Base-by-base conservation (phyloP, 2,329 filamentous ascomycete species). In the Scopulariopsis brevicaulis region DNA sequence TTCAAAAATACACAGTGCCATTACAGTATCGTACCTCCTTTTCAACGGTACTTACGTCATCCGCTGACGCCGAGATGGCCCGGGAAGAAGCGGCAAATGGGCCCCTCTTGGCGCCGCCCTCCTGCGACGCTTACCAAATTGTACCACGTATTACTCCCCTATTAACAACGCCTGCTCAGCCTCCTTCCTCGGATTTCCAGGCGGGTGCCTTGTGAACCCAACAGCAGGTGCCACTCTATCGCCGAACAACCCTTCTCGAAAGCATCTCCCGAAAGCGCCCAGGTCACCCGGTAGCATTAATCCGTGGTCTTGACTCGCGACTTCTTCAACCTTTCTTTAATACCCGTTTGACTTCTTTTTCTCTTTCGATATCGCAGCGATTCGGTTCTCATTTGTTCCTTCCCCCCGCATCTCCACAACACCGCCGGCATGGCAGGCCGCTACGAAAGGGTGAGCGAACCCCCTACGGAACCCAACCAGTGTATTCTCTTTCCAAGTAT, bases 371-470 rank as follows among this genome's bases (percentile, higher is more conserved):
- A 12, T 50, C 37, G 34, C 34, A 40, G 46, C 46, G 46, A 50
- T 22, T 20, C 18, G 46, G n/a, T 32, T 53, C 25, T 28, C 48
- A 34, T 15, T 14, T 25, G 22, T 14, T 15, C 43, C 43, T 50
- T 57, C 12, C 32, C 48, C 40, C 28, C 51, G 37, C 52, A 52
- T 59, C 67, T 64, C 15, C 32, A 7, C 20, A 25, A 15, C 24
- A 32, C 61, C 54, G 60, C 60, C 68, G 71, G 66, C 64, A 83
- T 83, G 80, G 67, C 80, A 61, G 75, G 74, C 63, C 72, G 77
- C 55, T 85, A 85, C 67, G 81, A 83, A 67, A 74, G 80, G 73
- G 81, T 84, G 74, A 61, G 77, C 68, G 56, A 28, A 4, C 15
- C 43, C 24, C 55, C 24, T 4, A 22, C 46, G 25, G 12, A n/a